Base-by-base conservation (phyloP, 805 yeast species). In the Teunomyces lycoperdinae region DNA sequence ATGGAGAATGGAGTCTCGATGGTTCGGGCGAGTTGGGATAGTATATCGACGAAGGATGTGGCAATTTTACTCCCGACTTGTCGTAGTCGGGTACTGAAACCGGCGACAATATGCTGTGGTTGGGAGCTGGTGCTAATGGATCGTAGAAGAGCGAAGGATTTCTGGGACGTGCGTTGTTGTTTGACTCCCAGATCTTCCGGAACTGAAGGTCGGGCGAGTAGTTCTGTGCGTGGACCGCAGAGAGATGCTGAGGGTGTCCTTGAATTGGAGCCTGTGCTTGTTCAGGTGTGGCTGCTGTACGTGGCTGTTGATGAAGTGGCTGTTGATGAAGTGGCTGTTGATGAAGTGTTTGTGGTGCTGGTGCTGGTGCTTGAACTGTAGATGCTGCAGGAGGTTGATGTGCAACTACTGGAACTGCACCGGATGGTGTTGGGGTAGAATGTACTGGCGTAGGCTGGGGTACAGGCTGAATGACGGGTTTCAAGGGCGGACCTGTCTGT, bases 91-190 rank as follows among this genome's bases (percentile, higher is more conserved):
- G 42, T 26, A 30, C 41, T 13, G 27, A 26, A n/a, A 26, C 24
- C 11, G 24, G 17, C 31, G 31, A 24, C 38, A 33, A 42, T 11
- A 30, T 20, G 46, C 39, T 6, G 48, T 11, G 40, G 44, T 11
- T 44, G 43, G 46, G 49, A 28, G 47, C 45, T 16, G 49, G 45
- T 8, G 79, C 78, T 47, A 78, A 64, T 0, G 83, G 83, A 52
- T 78, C 83, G 46, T 68, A 63, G 30, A 75, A 66, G 33, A 78
- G 62, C 9, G 81, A 77, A 3, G 81, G 81, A 47, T 71, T 67
- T 51, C 83, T 58, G 31, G 66, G 74, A 44, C 77, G 45, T 9
- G 42, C 17, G 29, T 38, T 45, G 40, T 33, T 41, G 45, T 26
- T 45, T 16, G 34, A 32, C 36, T 66, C 69, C 71, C 73, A 69